A percentile compares a stretch with the other conserved stretches of the same genome.
These are phyloP conservation scores for Saturnispora saitoi DNA, from an alignment of 805 yeast species.

Conservation along the genomic window DNA sequence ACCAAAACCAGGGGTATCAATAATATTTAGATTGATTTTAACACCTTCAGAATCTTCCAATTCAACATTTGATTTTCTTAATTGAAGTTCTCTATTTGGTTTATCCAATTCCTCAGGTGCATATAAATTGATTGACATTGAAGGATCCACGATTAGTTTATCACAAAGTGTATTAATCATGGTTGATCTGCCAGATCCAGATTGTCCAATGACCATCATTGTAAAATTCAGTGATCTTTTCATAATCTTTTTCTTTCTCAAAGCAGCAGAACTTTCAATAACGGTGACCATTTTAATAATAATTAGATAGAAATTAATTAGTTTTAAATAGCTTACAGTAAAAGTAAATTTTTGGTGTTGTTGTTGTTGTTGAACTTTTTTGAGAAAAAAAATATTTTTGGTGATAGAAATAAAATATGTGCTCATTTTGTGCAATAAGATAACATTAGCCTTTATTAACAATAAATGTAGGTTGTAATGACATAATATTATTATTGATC, in stretches of 20 bases:
- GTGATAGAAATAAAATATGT: too few relatives aligned
- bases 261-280: slow-evolving; percentile 43
- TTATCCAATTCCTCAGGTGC: slow-evolving; percentile 40
- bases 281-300: slow-evolving; percentile 34
- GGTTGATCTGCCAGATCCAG: slow-evolving; percentile 87
- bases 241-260: slow-evolving; percentile 66
- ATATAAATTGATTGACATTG: slow-evolving; percentile 37
- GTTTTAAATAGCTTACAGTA: too few relatives aligned
- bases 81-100: slow-evolving; percentile 45
- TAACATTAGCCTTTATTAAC: too few relatives aligned
- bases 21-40: slow-evolving; percentile 64
- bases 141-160: slow-evolving; percentile 71
- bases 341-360: too few relatives aligned
- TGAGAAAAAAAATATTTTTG: not conserved
- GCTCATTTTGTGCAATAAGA: too few relatives aligned
- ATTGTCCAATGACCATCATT: slow-evolving; percentile 77
- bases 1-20: slow-evolving; percentile 83
- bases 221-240: slow-evolving; percentile 83
- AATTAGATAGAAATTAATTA: too few relatives aligned
- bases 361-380: not conserved
- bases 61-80: slow-evolving; percentile 76
- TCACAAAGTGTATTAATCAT: slow-evolving; percentile 87
- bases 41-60: slow-evolving; percentile 81
- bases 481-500: too few relatives aligned
- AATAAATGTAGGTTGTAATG: too few relatives aligned